These are phyloP conservation scores for Aphanomyces invadans DNA, from an alignment of 352 stramenopile genomes.

Conservation along the genomic window DNA sequence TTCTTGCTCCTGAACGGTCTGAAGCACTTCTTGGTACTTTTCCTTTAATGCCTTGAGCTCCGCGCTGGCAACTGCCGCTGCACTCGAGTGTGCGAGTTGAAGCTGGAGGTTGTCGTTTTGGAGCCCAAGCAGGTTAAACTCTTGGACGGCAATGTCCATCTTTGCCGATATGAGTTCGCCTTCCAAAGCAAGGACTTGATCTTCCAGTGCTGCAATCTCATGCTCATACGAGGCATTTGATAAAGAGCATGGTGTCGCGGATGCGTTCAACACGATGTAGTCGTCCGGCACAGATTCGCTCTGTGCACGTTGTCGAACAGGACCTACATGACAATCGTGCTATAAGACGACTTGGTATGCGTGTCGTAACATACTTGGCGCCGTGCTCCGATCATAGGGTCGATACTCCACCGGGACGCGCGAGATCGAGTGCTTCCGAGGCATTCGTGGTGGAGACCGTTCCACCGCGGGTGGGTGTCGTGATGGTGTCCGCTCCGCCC, in stretches of 20 bases:
- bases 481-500: background rate
- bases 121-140: slow-evolving; percentile 17
- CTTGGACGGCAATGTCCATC: slow-evolving; percentile 10
- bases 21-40: background rate
- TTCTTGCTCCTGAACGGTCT: background rate
- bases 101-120: slow-evolving; percentile 7
- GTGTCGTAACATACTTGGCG: background rate
- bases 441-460: background rate
- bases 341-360: background rate
- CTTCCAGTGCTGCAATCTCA: slow-evolving; percentile 10
- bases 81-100: background rate
- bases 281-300: slow-evolving; percentile 8
- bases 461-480: background rate
- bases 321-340: background rate
- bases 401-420: background rate
- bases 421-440: background rate
- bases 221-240: slow-evolving; percentile 4
- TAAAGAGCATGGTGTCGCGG: background rate
- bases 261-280: background rate
- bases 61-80: background rate
- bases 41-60: background rate
- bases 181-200: slow-evolving; percentile 2
- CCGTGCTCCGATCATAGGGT: background rate
- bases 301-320: slow-evolving; percentile 8
- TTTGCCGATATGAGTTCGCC: slow-evolving; percentile 8